phyloP scores from a whole-genome alignment of 2,329 filamentous ascomycete species.

The Colletotrichum brevisporum region DNA sequence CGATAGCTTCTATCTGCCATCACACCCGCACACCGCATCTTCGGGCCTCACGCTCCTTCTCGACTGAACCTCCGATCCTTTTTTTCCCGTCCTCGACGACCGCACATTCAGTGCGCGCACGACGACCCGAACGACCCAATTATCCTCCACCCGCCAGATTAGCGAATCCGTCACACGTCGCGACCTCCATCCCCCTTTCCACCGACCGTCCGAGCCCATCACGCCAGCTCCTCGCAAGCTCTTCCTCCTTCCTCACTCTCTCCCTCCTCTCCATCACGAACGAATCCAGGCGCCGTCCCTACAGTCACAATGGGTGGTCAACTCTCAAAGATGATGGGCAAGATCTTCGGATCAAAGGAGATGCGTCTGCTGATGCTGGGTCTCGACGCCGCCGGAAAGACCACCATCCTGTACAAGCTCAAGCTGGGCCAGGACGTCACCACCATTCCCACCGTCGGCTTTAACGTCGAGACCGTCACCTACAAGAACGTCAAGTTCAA shows the following conservation, averaged over 20 bases:
- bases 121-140: background rate
- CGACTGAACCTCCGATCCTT: background rate
- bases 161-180: slow-evolving; percentile 24
- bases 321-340: slow-evolving; percentile 96
- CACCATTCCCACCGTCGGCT: slow-evolving; percentile 97
- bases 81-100: slow-evolving; percentile 11
- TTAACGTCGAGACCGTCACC: slow-evolving; percentile 99
- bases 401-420: slow-evolving; percentile 98
- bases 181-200: slow-evolving; percentile 27
- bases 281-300: slow-evolving; percentile 1
- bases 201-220: slow-evolving; percentile 8
- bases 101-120: slow-evolving; percentile 17
- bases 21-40: slow-evolving; percentile 7
- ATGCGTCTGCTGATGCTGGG: slow-evolving; percentile 99
- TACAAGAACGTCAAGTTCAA: slow-evolving; percentile 99
- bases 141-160: background rate
- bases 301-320: slow-evolving; percentile 85
- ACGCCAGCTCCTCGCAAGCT: slow-evolving; percentile 9
- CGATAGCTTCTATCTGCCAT: slow-evolving; percentile 26
- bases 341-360: slow-evolving; percentile 99
- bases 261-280: slow-evolving; percentile 21
- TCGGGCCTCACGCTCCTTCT: slow-evolving; percentile 20
- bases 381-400: slow-evolving; percentile 98
- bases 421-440: slow-evolving; percentile 99
- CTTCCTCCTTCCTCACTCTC: background rate